These are phyloP conservation scores for Cyclotella distinguenda DNA, from an alignment of 108 stramenopile species.

Conservation along the genomic window DNA sequence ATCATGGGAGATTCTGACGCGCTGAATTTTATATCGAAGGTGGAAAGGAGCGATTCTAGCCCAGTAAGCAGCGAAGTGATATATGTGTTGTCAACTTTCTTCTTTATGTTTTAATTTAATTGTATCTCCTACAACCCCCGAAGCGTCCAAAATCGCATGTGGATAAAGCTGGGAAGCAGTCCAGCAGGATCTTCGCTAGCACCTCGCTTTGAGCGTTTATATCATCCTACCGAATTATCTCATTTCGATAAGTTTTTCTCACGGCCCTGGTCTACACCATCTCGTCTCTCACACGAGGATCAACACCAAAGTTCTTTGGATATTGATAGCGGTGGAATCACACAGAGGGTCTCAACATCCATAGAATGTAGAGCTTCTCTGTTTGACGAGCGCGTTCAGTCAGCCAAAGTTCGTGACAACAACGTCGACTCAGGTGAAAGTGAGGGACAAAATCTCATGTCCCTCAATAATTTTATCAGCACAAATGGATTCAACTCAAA, in stretches of 20 bases:
- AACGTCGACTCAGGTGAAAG: constrained; percentile 13
- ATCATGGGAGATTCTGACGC: background rate
- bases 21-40: background rate
- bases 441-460: constrained; percentile 1
- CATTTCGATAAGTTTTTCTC: constrained; percentile 68
- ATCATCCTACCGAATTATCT: constrained; percentile 44
- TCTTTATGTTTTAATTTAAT: no score
- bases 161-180: constrained; percentile 72
- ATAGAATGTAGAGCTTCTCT: constrained; percentile 24
- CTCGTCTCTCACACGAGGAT: constrained; percentile 70
- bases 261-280: constrained; percentile 70
- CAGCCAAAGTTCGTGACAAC: constrained; percentile 14
- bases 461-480: constrained; percentile 38
- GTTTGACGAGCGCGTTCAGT: constrained; percentile 46
- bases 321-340: constrained; percentile 36
- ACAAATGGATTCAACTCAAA: constrained; percentile 41
- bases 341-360: constrained; percentile 21
- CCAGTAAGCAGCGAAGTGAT: constrained; percentile 54
- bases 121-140: no score
- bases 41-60: constrained; percentile 77
- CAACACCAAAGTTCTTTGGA: constrained; percentile 53
- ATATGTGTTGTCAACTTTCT: no score
- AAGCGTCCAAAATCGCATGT: constrained; percentile 82
- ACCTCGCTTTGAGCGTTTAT: constrained; percentile 76
- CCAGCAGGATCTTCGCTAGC: constrained; percentile 55